Base-by-base conservation (phyloP, 2,329 filamentous ascomycete genomes). In the Periconia macrospinosa region DNA sequence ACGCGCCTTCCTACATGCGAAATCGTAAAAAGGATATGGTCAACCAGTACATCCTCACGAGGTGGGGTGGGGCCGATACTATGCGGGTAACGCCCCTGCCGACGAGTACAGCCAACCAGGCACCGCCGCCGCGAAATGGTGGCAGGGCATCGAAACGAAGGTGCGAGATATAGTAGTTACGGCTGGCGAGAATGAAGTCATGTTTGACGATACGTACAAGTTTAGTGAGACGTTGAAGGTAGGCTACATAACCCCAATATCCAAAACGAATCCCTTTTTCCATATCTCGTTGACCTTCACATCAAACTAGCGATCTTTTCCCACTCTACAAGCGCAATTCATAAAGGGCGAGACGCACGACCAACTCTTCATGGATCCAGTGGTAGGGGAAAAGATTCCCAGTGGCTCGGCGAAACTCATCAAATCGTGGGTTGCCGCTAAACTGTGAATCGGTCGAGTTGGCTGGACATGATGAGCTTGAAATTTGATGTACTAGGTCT, bases 361-460 rank as follows among this genome's bases (percentile, higher is more conserved):
- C 42, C 47, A 50, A 37, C 41, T 50, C 20, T 50, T 50, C 41
- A 50, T 50, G 47, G 47, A 50, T 33, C 37, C 37, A 23, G 40
- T 50, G 41, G 47, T 43, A n/a, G 47, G 47, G 30, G 47, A 44
- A n/a, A 37, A n/a, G 27, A 42, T 43, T 50, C 35, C 18, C 37
- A 50, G 47, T 37, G 27, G 43, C 42, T 50, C 47, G 14, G 47
- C 47, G 40, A 50, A 44, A 37, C 23, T 50, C 42, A 43, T 50
- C 40, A 50, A 43, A 17, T 50, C 47, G 47, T 42, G 47, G 47
- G 27, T 50, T 41, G 14, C 43, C 37, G 37, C 37, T 43, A 50
- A 30, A 43, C 40, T 44, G 27, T 52, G 33, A 37, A 10, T 8
- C 8, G 5, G 3, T 27, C 23, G 8, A 27, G 3, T 27, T 3